Base-by-base conservation (phyloP, 805 yeast genomes). In the Hanseniaspora pseudoguilliermondii region DNA sequence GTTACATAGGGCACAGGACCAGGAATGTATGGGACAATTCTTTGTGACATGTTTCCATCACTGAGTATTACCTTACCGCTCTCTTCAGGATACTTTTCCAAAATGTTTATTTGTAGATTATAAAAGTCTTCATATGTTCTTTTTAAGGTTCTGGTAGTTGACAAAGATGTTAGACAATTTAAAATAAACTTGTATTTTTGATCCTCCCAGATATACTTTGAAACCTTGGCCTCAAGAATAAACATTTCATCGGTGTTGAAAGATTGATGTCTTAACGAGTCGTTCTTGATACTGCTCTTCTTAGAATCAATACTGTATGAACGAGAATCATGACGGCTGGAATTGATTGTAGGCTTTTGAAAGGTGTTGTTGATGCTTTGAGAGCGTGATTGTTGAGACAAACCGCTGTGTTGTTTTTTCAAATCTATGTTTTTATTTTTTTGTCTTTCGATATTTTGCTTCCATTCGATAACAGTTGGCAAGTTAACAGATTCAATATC, bases 401-500 rank as follows among this genome's bases (percentile, higher is more conserved):
- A 1, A 20, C 29, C 39, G 23, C 69, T 4, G 86, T 16, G 38
- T 15, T 41, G 25, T 15, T 43, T 38, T 15, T 39, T 87, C 55
- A 87, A 70, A 8, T 88, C 84, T 46, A 88, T 86, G 39, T 90
- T 83, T 60, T 87, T 81, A 1, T 96, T 96, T 70, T 91, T 91
- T 69, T 93, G 95, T 67, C 81, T 86, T 16, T 96, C 95, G 32
- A 93, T 88, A 61, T 80, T 80, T 54, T 78, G 79, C 70, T 93
- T 93, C 99, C 99, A 93, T 66, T 89, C 93, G 60, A 89, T 96
- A 18, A 93, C 96, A 0, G 90, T 82, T 16, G 99, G 98, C 59
- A 93, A 77, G 54, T 80, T 79, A 46, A 86, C 88, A 34, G 73
- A 71, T 51, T 74, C 71, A 43, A 93, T 83, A 47, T 82, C 84